Percentiles rank a stretch among this genome's conserved stretches.
phyloP scores from a whole-genome alignment of 805 yeast species.

The Candida gorgasii region DNA sequence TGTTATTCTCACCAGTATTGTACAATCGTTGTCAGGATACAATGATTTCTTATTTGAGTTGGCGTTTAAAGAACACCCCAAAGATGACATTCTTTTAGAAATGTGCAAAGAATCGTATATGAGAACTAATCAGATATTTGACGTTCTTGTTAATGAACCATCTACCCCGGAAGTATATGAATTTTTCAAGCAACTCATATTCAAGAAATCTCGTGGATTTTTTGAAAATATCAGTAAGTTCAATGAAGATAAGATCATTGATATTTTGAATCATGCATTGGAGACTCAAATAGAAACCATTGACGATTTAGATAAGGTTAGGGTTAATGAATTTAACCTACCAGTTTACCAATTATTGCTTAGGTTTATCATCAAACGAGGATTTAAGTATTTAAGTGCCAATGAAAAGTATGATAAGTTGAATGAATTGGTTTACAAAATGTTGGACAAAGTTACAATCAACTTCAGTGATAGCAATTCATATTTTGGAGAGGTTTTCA shows the following conservation, averaged over 20 bases:
- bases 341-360: constrained; percentile 33
- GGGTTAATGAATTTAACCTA: constrained; percentile 33
- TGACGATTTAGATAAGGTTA: constrained; percentile 18
- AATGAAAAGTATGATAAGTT: constrained; percentile 16
- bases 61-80: constrained; percentile 5
- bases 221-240: constrained; percentile 23
- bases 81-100: constrained; percentile 9
- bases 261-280: constrained; percentile 20
- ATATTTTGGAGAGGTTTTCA: constrained; percentile 42
- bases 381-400: constrained; percentile 12
- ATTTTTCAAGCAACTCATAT: constrained; percentile 10
- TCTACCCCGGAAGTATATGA: neutral
- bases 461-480: constrained; percentile 32
- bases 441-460: constrained; percentile 25
- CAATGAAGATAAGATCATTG: constrained; percentile 18
- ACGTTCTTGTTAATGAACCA: constrained; percentile 6
- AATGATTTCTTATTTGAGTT: constrained; percentile 12
- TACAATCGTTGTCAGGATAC: constrained; percentile 6
- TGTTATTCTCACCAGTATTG: no score
- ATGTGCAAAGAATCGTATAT: constrained; percentile 9
- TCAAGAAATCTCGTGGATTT: constrained; percentile 21
- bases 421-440: constrained; percentile 14
- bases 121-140: constrained; percentile 10
- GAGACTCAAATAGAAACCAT: constrained; percentile 2
- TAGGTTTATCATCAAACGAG: constrained; percentile 20